Evolutionary conservation across 345 rosid species (phyloP).

Genomic region (Lepidium didymum): DNA sequence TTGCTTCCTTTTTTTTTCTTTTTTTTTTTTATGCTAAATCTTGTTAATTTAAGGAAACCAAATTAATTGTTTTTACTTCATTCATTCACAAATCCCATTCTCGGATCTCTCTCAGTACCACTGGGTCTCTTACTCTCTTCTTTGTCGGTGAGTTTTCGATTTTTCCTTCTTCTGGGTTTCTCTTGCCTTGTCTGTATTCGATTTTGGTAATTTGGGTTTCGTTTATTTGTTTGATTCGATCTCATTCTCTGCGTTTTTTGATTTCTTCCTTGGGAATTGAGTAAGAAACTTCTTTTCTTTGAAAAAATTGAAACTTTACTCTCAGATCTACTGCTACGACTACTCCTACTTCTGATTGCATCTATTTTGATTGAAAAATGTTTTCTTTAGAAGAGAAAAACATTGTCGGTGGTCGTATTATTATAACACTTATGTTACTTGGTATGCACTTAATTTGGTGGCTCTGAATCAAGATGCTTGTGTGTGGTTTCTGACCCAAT

Average conservation of each 20-base stretch:
- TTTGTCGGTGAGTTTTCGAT: conserved; percentile 3
- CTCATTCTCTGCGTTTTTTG: not conserved
- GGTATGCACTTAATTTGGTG: conserved; percentile 12
- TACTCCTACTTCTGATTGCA: not conserved
- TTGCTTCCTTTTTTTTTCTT: not conserved
- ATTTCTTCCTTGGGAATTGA: conserved; percentile 5
- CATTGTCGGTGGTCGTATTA: conserved; percentile 16
- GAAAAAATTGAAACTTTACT: not conserved
- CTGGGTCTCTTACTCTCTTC: not conserved
- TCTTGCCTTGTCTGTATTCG: not conserved
- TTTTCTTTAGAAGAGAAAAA: not conserved
- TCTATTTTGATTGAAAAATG: not conserved
- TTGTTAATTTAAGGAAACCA: too few species aligned
- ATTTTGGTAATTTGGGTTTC: not conserved
- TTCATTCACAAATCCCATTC: conserved; percentile 4
- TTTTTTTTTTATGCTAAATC: too few species aligned
- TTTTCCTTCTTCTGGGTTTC: not conserved
- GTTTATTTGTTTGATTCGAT: not conserved
- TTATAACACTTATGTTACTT: not conserved
- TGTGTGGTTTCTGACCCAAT: not conserved
- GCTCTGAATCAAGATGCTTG: conserved; percentile 10
- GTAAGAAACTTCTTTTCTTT: not conserved
- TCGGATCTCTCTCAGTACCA: conserved; percentile 20
- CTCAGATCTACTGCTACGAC: conserved; percentile 8
- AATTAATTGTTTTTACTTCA: not conserved